Evolutionary conservation across 1,284 basidiomycete genomes (phyloP).

Genomic region (Trichosporon asahii): DNA sequence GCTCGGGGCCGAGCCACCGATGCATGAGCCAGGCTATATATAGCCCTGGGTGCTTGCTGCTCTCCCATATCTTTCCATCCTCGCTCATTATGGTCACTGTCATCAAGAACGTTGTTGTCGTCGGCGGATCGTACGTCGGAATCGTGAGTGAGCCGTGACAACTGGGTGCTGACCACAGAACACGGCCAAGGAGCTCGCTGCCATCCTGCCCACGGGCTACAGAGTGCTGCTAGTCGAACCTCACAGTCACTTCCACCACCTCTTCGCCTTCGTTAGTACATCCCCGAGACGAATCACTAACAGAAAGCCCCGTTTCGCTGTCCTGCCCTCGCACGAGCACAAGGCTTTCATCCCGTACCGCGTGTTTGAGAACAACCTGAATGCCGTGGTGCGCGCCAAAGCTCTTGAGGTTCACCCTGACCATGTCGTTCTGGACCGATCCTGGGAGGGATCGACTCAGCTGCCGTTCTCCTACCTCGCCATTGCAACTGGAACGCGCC

Average conservation of each 20-base stretch:
- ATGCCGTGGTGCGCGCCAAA: slow-evolving; percentile 22
- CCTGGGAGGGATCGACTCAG: slow-evolving; percentile 17
- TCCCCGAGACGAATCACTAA: neutral
- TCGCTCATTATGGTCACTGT: neutral
- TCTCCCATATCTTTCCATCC: neutral
- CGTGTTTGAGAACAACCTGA: slow-evolving; percentile 14
- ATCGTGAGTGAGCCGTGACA: slow-evolving; percentile 10
- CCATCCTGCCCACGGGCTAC: slow-evolving; percentile 15
- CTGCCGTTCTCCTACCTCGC: slow-evolving; percentile 42
- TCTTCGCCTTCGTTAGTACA: slow-evolving; percentile 32
- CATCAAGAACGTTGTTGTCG: slow-evolving; percentile 24
- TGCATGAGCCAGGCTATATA: neutral
- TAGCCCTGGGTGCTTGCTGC: neutral
- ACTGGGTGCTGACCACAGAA: slow-evolving; percentile 12
- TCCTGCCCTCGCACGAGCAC: slow-evolving; percentile 66
- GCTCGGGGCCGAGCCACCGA: neutral
- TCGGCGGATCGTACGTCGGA: slow-evolving; percentile 33
- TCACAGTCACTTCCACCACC: slow-evolving; percentile 39
- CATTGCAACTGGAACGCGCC: slow-evolving; percentile 42
- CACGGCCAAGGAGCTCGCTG: slow-evolving; percentile 28
- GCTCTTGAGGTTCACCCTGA: slow-evolving; percentile 14
- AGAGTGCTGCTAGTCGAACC: slow-evolving; percentile 34
- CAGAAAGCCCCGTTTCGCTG: slow-evolving; percentile 58
- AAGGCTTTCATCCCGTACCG: slow-evolving; percentile 62
- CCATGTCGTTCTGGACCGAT: slow-evolving; percentile 23